These are phyloP conservation scores for Yarrowia alimentaria DNA, from an alignment of 805 yeast genomes.

Conservation along the genomic window DNA sequence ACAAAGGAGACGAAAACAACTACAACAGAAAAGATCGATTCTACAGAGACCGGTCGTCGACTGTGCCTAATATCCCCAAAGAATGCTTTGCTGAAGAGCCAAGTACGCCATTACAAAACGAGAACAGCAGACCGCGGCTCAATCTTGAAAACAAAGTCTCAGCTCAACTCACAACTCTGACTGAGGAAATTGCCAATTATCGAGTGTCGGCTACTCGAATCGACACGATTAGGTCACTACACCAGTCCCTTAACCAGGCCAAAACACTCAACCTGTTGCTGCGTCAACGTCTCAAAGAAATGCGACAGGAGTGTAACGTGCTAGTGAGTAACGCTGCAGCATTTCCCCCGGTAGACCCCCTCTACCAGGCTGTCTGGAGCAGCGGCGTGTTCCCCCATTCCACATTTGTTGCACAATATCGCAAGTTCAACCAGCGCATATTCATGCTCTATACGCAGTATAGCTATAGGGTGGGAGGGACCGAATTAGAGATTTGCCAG, in stretches of 20 bases:
- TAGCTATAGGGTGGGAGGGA: slow-evolving; percentile 1
- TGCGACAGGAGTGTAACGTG: slow-evolving; percentile 4
- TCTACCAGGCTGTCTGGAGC: slow-evolving; percentile 15
- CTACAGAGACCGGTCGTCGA: no score
- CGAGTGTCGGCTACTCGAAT: no score
- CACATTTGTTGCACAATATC: not conserved
- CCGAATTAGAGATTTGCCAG: not conserved
- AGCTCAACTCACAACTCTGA: no score
- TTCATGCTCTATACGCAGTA: slow-evolving; percentile 3
- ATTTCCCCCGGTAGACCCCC: not conserved
- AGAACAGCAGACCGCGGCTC: no score
- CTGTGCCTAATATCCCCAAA: no score
- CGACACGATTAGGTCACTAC: not conserved
- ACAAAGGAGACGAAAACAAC: no score
- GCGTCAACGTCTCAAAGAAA: slow-evolving; percentile 6
- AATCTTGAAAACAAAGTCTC: no score
- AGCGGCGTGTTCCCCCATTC: slow-evolving; percentile 1
- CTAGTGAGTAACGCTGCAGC: not conserved
- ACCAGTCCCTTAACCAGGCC: slow-evolving; percentile 6
- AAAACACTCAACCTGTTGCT: slow-evolving; percentile 8
- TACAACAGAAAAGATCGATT: no score
- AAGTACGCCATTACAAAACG: no score
- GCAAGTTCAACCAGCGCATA: not conserved
- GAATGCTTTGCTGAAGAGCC: no score
- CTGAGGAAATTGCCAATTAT: no score